Percentiles rank a stretch among this genome's conserved stretches.
Evolutionary conservation across 2,329 filamentous ascomycete genomes (phyloP).

Genomic region (Verticillium nubilum): DNA sequence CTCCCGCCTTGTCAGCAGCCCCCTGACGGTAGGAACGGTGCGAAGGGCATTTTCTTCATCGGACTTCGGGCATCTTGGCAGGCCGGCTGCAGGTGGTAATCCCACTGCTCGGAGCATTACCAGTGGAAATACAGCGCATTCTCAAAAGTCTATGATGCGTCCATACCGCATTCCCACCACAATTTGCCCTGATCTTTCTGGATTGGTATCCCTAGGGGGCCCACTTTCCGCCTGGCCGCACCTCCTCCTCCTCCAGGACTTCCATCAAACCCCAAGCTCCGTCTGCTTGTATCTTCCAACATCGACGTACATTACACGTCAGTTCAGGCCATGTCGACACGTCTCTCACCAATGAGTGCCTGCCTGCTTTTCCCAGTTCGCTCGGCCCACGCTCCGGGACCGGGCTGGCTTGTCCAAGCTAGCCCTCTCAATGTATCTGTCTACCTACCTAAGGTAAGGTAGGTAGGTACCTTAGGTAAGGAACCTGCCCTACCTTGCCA

Average conservation of each 20-base stretch:
- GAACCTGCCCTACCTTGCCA: no score
- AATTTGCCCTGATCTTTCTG: neutral
- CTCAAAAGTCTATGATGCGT: slow-evolving; percentile 2
- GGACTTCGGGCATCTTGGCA: slow-evolving; percentile 2
- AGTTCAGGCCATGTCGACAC: neutral
- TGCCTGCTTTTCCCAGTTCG: neutral
- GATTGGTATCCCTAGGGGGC: neutral
- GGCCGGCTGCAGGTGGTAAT: neutral
- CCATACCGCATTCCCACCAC: neutral
- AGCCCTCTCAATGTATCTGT: no score
- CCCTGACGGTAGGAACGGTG: no score
- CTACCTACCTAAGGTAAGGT: no score
- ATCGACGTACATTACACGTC: neutral
- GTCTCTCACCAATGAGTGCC: neutral
- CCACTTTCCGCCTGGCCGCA: neutral
- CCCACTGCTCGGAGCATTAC: neutral
- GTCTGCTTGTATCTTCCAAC: neutral
- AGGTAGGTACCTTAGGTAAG: no score
- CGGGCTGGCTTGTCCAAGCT: no score
- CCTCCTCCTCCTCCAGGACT: neutral
- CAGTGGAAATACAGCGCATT: neutral
- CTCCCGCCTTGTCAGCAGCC: neutral
- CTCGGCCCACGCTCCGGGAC: no score
- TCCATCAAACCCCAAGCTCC: no score
- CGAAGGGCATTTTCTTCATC: neutral